Base-by-base conservation (phyloP, 148 eudicot species). In the Linanthus parryae region DNA sequence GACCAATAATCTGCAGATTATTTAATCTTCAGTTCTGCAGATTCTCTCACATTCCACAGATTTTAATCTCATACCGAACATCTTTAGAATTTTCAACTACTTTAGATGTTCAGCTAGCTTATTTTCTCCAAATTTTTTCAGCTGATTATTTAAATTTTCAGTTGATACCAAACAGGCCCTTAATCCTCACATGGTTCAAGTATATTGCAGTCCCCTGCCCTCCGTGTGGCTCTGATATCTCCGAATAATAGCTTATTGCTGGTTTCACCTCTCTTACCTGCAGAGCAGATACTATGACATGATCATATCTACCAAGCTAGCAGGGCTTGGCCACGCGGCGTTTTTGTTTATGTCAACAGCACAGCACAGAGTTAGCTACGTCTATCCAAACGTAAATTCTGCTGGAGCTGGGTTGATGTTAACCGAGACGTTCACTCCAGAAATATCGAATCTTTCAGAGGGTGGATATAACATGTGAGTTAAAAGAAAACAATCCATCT, bases 301-400 rank as follows among this genome's bases (percentile, higher is more conserved):
- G 95, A 69, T 83, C 48, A 29, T 90, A 55, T 85, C 97, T 16
- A 90, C 97, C 39, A 90, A 78, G 69, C 76, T 90, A 50, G 95
- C 97, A 56, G 97, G 97, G 56, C 44, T 90, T n/a, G 97, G 97
- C 30, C 92, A 85, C 54, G 97, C 80, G 7, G 68, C 91, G 14
- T 90, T 90, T 68, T 62, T 85, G 76, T 90, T 85, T 65, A 82
- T 90, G 95, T 42, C 95, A 27, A 73, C 88, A 25, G 97, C 97
- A 2, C 59, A 81, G 15, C 91, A 90, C 33, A 80, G 91, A 72
- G 88, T 85, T 4, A 80, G 97, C 74, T 90, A 90, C 66, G 22
- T 85, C 30, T 90, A 90, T 64, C 97, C 97, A 0, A 74, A 90
- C 47, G 97, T 85, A 17, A 90, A 90, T 52, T 61, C 95, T 31